Evolutionary conservation across 129 eudicot species (phyloP).

Genomic region (Solidago caesia): DNA sequence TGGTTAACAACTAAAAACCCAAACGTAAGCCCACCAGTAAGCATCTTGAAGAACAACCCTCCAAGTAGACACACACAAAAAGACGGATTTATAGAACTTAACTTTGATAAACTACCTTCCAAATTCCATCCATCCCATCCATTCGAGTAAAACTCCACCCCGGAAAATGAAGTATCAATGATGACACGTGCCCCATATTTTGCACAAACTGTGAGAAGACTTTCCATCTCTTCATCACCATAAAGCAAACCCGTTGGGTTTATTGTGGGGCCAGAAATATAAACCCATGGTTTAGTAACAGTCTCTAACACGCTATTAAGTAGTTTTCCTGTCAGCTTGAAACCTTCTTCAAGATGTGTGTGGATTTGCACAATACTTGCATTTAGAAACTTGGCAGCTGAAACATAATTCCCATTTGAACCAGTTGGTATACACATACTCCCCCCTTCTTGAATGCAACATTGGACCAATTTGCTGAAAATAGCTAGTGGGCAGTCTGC

Average conservation of each 20-base stretch:
- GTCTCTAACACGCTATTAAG: conserved; percentile 43
- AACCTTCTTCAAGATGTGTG: conserved; percentile 61
- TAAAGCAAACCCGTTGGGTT: conserved; percentile 88
- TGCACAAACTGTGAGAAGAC: conserved; percentile 61
- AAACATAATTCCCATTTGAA: conserved; percentile 72
- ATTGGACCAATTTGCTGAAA: conserved; percentile 76
- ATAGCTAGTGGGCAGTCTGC: conserved; percentile 74
- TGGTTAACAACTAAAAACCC: conserved; percentile 72
- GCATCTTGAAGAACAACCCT: conserved; percentile 69
- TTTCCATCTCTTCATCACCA: conserved; percentile 68
- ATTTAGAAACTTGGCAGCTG: conserved; percentile 73
- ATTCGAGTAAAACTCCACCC: conserved; percentile 52
- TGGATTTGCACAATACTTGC: conserved; percentile 54
- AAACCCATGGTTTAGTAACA: conserved; percentile 83
- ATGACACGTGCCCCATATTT: conserved; percentile 79
- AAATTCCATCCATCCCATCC: conserved; percentile 68
- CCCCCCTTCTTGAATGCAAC: conserved; percentile 91
- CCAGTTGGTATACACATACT: conserved; percentile 86
- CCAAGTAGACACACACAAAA: conserved; percentile 80
- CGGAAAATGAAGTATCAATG: conserved; percentile 86
- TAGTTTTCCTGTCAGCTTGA: conserved; percentile 60
- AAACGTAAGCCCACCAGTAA: conserved; percentile 77
- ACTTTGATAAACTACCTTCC: conserved; percentile 48
- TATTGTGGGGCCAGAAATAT: conserved; percentile 88
- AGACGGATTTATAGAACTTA: conserved; percentile 41